Evolutionary conservation across 164 flowering plant genomes (phyloP).

Genomic region (Macadamia integrifolia): DNA sequence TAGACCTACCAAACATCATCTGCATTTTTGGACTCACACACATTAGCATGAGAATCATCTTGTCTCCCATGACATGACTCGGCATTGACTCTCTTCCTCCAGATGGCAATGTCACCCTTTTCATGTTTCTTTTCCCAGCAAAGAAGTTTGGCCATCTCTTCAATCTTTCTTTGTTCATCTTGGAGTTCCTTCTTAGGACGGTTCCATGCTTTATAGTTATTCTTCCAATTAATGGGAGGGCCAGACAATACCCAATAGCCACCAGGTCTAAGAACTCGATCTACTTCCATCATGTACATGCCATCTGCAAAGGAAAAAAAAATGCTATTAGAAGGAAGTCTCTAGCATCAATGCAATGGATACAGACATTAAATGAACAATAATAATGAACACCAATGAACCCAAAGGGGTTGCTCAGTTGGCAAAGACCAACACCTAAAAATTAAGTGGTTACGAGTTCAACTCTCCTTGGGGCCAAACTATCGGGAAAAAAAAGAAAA

Average conservation of each 20-base stretch:
- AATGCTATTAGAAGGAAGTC: neutral
- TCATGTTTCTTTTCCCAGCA: conserved; percentile 81
- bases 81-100: conserved; percentile 61
- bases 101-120: conserved; percentile 74
- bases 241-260: conserved; percentile 94
- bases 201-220: conserved; percentile 67
- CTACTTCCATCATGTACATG: conserved; percentile 84
- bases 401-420: no score
- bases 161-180: conserved; percentile 74
- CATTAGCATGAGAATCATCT: conserved; percentile 31
- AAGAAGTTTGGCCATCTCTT: conserved; percentile 64
- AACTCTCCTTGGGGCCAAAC: no score
- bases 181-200: conserved; percentile 75
- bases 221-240: conserved; percentile 88
- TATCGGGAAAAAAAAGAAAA: no score
- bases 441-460: no score
- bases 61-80: conserved; percentile 50
- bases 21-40: conserved; percentile 47
- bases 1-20: conserved; percentile 69
- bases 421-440: no score
- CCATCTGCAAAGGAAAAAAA: conserved; percentile 50
- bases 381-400: neutral
- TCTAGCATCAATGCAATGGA: neutral
- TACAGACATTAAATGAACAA: neutral
- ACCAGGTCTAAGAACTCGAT: conserved; percentile 88